Evolutionary conservation across 768 basidiomycete species (phyloP).

Genomic region (Ephemerocybe angulata): DNA sequence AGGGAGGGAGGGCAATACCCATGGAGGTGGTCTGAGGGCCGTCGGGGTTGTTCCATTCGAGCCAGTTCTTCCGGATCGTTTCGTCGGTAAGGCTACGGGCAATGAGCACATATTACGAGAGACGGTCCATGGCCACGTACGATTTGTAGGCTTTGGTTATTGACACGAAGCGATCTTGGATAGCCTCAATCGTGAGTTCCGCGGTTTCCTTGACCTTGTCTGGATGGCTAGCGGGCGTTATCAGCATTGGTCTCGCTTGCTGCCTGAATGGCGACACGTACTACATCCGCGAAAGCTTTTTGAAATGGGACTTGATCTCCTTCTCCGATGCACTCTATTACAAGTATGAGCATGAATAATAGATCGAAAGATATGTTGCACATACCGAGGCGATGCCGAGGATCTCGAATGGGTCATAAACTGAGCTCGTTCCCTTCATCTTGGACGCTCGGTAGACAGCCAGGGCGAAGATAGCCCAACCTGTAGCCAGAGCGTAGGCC

Average conservation of each 20-base stretch:
- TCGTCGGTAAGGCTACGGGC: slow-evolving; percentile 81
- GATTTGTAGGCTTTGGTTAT: slow-evolving; percentile 97
- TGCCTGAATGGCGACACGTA: slow-evolving; percentile 31
- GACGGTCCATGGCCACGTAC: slow-evolving; percentile 35
- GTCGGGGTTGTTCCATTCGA: slow-evolving; percentile 87
- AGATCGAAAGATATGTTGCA: too few relatives aligned
- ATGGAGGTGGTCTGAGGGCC: slow-evolving; percentile 92
- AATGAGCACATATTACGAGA: too few relatives aligned
- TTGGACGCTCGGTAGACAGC: slow-evolving; percentile 63
- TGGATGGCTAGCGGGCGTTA: slow-evolving; percentile 63
- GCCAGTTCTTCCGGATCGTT: slow-evolving; percentile 87
- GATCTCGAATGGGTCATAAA: slow-evolving; percentile 94
- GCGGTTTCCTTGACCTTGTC: slow-evolving; percentile 86
- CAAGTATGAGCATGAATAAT: slow-evolving; percentile 6
- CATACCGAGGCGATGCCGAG: slow-evolving; percentile 69
- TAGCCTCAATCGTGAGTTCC: slow-evolving; percentile 87
- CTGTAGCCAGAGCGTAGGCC: slow-evolving; percentile 54
- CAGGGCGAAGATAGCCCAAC: slow-evolving; percentile 72
- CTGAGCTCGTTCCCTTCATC: slow-evolving; percentile 55
- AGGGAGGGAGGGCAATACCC: slow-evolving; percentile 91
- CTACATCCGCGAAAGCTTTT: slow-evolving; percentile 86
- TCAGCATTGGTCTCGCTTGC: not conserved
- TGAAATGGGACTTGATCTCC: slow-evolving; percentile 96
- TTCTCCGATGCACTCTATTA: too few relatives aligned
- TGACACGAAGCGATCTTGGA: too few relatives aligned